A percentile compares a stretch with the other conserved stretches of the same genome.
These are phyloP conservation scores for Rubia balearica DNA, from an alignment of 305 asterid species.

Conservation along the genomic window DNA sequence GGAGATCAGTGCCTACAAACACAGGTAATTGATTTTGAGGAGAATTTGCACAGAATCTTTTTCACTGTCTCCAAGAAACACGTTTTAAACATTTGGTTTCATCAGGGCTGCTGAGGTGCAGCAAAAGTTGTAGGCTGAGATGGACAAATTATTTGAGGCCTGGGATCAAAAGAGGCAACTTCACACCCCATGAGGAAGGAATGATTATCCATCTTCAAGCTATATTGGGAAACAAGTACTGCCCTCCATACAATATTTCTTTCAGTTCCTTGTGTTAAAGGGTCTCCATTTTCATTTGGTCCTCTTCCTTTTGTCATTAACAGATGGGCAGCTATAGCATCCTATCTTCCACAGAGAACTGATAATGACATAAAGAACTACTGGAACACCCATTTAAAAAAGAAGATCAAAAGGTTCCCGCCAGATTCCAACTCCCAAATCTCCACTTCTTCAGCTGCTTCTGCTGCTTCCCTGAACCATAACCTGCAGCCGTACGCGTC, in stretches of 20 bases:
- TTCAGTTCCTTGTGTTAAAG: neutral
- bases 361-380: slow-evolving; percentile 93
- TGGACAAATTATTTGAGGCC: slow-evolving; percentile 96
- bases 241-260: neutral
- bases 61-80: too few relatives aligned
- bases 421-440: slow-evolving; percentile 30
- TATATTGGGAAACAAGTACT: slow-evolving; percentile 84
- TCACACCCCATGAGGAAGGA: slow-evolving; percentile 95
- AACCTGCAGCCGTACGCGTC: slow-evolving; percentile 49
- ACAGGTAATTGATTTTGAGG: slow-evolving; percentile 37
- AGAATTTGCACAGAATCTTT: too few relatives aligned
- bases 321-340: slow-evolving; percentile 99
- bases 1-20: slow-evolving; percentile 86
- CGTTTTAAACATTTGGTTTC: neutral
- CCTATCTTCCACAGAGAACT: slow-evolving; percentile 87
- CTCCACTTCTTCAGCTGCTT: slow-evolving; percentile 1
- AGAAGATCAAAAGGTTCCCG: slow-evolving; percentile 64
- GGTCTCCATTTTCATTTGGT: neutral
- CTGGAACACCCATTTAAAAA: slow-evolving; percentile 94
- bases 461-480: slow-evolving; percentile 6
- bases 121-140: slow-evolving; percentile 94
- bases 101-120: slow-evolving; percentile 80
- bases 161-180: slow-evolving; percentile 95
- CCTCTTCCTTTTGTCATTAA: slow-evolving; percentile 2
- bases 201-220: slow-evolving; percentile 97